Base-by-base conservation (phyloP, 768 basidiomycete species). In the Pleurotus platypus region DNA sequence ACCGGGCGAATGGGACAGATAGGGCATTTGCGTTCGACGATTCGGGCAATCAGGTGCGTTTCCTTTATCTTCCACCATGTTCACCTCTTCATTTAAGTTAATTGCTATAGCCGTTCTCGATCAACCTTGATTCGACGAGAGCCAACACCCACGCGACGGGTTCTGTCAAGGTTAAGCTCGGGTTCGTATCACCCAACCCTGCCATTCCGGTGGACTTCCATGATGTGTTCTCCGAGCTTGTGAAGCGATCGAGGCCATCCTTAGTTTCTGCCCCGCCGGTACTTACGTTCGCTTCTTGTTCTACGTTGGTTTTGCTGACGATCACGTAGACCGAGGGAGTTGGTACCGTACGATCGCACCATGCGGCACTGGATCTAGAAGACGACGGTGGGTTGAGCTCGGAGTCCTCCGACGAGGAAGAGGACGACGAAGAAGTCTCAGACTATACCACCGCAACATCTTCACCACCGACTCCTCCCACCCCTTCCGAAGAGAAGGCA, bases 261-360 rank as follows among this genome's bases (percentile, higher is more conserved):
- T 93, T 3, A 46, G 84, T 89, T 11, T 88, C 89, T 40, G 86
- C 86, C 1, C 89, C 90, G 6, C 90, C 92, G 1, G 90, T 91
- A 63, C 59, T 49, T 26, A 5, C 57, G 5, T 58, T 55, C 42
- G n/a, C 24, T 58, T 39, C 27, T 24, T 2, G 39, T 13, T 45
- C 37, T 56, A 49, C 35, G n/a, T 61, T 2, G 45, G 43, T 15
- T 46, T 20, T 27, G 43, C 48, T 37, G 46, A 43, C 22, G 5
- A 8, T 48, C 22, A 5, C 22, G 7, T 48, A 94, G 92, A 93
- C 90, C 8, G 86, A 91, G 70, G 90, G 92, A 22, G 84, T 94
- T 26, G 92, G 92, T 51, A 94, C 93, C 2, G 73, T 91, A 22
- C 87, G 89, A 26, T 87, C 86, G 2, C 73, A 84, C 66, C 74